Evolutionary conservation across 148 eudicot genomes (phyloP).

Genomic region (Salicornia ramosissima): DNA sequence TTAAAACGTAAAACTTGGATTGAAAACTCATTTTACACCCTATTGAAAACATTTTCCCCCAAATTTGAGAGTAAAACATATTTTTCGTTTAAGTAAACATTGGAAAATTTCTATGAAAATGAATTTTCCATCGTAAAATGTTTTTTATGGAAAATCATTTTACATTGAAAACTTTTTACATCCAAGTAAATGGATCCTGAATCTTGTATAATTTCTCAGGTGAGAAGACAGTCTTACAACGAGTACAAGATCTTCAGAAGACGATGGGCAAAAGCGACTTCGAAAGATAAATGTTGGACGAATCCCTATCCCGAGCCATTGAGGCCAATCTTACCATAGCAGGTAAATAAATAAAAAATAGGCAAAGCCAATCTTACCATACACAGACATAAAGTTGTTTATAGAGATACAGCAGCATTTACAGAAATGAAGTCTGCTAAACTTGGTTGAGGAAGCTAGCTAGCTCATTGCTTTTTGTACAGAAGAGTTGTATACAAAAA

Average conservation of each 20-base stretch:
- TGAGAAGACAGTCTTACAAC: conserved; percentile 67
- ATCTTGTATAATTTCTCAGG: no score
- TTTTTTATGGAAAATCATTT: no score
- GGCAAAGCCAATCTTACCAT: background rate
- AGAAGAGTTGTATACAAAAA: conserved; percentile 6
- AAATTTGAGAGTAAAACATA: no score
- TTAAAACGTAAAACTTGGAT: no score
- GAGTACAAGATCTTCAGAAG: conserved; percentile 56
- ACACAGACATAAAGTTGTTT: background rate
- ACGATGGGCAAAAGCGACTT: conserved; percentile 58
- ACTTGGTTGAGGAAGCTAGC: background rate
- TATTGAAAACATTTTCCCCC: no score
- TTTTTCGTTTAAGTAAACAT: no score
- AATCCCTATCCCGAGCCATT: conserved; percentile 49
- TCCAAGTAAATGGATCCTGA: no score
- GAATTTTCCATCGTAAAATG: no score
- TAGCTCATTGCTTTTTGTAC: conserved; percentile 5
- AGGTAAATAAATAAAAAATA: conserved; percentile 1
- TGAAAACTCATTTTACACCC: no score
- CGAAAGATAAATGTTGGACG: conserved; percentile 56
- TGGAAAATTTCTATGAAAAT: no score
- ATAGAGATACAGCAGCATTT: background rate
- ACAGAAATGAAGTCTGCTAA: background rate
- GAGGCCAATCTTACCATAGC: conserved; percentile 25
- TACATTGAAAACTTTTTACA: no score